These are phyloP conservation scores for Vitis labrusca DNA, from an alignment of 164 flowering plant genomes.

Conservation along the genomic window DNA sequence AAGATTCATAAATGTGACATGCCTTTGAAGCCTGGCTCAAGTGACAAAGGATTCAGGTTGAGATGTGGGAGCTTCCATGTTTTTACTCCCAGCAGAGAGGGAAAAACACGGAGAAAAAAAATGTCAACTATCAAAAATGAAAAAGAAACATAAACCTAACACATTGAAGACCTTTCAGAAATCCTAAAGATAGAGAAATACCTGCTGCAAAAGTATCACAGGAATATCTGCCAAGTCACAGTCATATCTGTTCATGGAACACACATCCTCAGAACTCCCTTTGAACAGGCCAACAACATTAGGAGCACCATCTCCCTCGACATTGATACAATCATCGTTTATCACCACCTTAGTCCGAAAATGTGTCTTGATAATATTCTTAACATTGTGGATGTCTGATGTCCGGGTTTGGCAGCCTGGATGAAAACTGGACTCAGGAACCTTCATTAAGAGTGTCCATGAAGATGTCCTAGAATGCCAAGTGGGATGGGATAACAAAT, in stretches of 20 bases:
- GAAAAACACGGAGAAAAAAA: too few species aligned
- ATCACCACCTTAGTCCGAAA: conserved; percentile 80
- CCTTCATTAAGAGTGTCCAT: conserved; percentile 77
- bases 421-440: conserved; percentile 66
- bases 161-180: too few species aligned
- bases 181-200: conserved; percentile 10
- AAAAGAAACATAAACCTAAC: too few species aligned
- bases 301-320: conserved; percentile 93
- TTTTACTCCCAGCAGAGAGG: too few species aligned
- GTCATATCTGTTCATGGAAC: conserved; percentile 57
- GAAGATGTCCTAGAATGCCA: conserved; percentile 95
- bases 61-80: too few species aligned
- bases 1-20: too few species aligned
- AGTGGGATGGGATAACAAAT: conserved; percentile 76
- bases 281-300: conserved; percentile 75
- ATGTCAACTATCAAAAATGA: too few species aligned
- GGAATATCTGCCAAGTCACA: conserved; percentile 83
- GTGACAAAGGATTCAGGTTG: too few species aligned
- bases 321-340: conserved; percentile 71
- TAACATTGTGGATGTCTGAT: conserved; percentile 27
- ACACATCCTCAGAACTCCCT: conserved; percentile 46
- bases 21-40: too few species aligned
- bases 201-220: conserved; percentile 86
- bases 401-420: conserved; percentile 32
- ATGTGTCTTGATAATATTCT: conserved; percentile 42